Evolutionary conservation across 2,329 filamentous ascomycete genomes (phyloP).

Genomic region (Moelleriella libera): DNA sequence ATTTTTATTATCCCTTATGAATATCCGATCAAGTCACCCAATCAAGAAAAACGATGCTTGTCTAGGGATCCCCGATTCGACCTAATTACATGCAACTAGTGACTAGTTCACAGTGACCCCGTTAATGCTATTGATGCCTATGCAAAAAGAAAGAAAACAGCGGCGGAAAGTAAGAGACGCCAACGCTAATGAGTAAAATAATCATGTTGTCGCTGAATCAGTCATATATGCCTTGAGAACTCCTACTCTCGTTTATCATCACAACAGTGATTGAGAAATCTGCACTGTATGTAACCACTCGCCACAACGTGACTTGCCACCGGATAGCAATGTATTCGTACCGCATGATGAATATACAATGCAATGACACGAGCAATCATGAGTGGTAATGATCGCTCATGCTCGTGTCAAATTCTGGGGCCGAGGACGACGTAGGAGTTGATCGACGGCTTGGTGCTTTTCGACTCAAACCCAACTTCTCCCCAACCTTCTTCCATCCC

Average conservation of each 20-base stretch:
- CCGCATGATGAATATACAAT: no score
- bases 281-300: not conserved
- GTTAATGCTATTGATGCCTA: not conserved
- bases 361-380: not conserved
- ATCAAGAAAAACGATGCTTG: no score
- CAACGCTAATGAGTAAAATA: slow-evolving; percentile 1
- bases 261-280: no score
- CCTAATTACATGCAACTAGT: no score
- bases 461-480: slow-evolving; percentile 43
- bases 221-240: not conserved
- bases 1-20: no score
- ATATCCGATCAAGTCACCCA: no score
- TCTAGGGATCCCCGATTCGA: no score
- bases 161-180: not conserved
- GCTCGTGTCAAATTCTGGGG: slow-evolving; percentile 19
- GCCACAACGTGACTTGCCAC: not conserved
- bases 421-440: slow-evolving; percentile 26
- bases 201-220: not conserved
- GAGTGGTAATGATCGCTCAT: slow-evolving; percentile 4
- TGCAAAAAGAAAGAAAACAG: slow-evolving; percentile 8
- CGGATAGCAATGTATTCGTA: no score
- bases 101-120: not conserved
- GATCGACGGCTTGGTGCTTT: slow-evolving; percentile 32
- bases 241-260: not conserved
- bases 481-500: slow-evolving; percentile 51